A percentile compares a stretch with the other conserved stretches of the same genome.
Conservation (phyloP, 208 protist species). For the Leishmania tropica region DNA sequence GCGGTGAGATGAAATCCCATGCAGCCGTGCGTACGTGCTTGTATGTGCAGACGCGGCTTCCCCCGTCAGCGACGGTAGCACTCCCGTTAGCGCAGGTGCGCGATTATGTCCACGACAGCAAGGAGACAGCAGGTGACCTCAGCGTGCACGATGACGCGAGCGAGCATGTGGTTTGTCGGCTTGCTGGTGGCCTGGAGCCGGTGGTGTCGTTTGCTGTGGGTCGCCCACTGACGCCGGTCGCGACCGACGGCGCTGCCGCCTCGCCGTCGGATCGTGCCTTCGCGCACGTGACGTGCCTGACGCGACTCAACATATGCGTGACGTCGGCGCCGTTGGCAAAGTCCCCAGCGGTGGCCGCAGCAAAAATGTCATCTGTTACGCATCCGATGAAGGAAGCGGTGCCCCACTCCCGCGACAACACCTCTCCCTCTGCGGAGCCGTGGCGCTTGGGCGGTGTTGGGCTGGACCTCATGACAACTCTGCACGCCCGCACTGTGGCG, state of each 20-base stretch:
- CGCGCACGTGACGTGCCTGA: conserved; percentile 29
- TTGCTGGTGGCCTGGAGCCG: conserved; percentile 71
- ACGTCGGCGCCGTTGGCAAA: background rate
- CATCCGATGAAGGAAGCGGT: background rate
- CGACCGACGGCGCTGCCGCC: background rate
- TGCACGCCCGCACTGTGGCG: conserved; percentile 52
- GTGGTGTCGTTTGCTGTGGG: conserved; percentile 72
- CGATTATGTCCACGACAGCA: background rate
- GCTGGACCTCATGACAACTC: conserved; percentile 54
- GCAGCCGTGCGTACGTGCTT: conserved; percentile 8
- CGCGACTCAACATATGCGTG: conserved; percentile 23
- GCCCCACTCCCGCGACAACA: background rate
- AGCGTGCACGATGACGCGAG: background rate
- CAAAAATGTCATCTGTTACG: background rate
- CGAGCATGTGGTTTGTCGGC: conserved; percentile 18
- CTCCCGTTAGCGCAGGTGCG: conserved; percentile 10
- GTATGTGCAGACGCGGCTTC: conserved; percentile 39
- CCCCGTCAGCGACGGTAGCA: conserved; percentile 18
- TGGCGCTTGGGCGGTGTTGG: conserved; percentile 62
- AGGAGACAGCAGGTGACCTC: background rate
- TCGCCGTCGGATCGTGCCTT: conserved; percentile 21
- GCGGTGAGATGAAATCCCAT: background rate
- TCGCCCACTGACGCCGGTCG: conserved; percentile 17
- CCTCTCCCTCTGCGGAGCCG: conserved; percentile 35
- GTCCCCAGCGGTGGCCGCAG: background rate